These are phyloP conservation scores for Plectosphaerella sp. DNA, from an alignment of 2,329 filamentous ascomycete genomes.

Conservation along the genomic window DNA sequence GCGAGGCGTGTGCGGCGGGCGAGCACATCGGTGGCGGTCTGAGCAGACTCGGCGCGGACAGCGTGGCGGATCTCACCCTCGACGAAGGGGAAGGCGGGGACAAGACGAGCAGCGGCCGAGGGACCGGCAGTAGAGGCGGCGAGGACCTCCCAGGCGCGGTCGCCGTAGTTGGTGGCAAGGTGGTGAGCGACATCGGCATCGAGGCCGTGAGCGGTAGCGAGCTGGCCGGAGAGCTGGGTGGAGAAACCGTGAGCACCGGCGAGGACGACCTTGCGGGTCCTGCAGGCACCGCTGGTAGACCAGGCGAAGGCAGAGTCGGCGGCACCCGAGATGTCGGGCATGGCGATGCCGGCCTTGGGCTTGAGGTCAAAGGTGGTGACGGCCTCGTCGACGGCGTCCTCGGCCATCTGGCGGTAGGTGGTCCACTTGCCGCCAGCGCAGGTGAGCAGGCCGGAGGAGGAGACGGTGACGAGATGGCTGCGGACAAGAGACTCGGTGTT, in stretches of 20 bases:
- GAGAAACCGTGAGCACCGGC: constrained; percentile 71
- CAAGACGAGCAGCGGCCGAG: constrained; percentile 54
- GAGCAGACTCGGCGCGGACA: constrained; percentile 67
- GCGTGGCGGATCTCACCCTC: constrained; percentile 72
- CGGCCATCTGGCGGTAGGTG: constrained; percentile 84
- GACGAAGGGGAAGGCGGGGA: constrained; percentile 64
- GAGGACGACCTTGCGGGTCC: constrained; percentile 69
- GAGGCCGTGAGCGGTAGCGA: constrained; percentile 25
- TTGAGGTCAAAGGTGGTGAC: constrained; percentile 60
- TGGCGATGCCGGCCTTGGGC: constrained; percentile 38
- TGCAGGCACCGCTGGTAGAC: constrained; percentile 64
- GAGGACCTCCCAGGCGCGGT: constrained; percentile 65
- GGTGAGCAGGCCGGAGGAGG: constrained; percentile 69
- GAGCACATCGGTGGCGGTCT: constrained; percentile 67
- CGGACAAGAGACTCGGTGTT: constrained; percentile 81
- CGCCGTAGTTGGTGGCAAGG: constrained; percentile 36
- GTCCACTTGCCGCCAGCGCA: constrained; percentile 87
- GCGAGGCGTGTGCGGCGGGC: constrained; percentile 67
- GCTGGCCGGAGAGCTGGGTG: constrained; percentile 24
- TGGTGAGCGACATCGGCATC: constrained; percentile 35
- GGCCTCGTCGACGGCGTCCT: constrained; percentile 79
- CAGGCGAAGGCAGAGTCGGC: constrained; percentile 10
- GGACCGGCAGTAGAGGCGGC: background rate
- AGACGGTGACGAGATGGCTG: constrained; percentile 74
- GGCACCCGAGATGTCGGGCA: constrained; percentile 61